Base-by-base conservation (phyloP, 176 grass and related monocot genomes). In the Saccharum spontaneum region DNA sequence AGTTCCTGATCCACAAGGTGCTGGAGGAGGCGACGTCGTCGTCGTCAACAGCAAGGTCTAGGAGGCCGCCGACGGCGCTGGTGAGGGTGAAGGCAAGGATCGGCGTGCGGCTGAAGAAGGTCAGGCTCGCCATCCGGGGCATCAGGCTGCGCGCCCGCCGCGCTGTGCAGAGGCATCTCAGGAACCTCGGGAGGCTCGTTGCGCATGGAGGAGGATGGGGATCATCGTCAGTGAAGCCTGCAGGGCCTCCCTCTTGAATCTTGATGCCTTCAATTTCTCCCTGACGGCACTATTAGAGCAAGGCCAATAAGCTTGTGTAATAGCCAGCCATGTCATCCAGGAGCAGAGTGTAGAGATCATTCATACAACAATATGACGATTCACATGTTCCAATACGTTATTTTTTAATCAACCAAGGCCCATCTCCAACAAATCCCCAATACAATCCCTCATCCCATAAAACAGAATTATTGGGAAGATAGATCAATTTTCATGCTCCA, bases 1-100 rank as follows among this genome's bases (percentile, higher is more conserved):
- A 86, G 85, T 87, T 89, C 82, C 76, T 97, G 84, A 94, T 97
- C 79, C 72, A 89, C 63, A 97, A 93, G 80, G 80, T 91, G 44
- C 77, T 97, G 34, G 81, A 91, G 39, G 74, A 77, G 45, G 71
- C 79, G 17, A 17, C 23, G 31, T 0, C 89, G 39, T 28, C 22
- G 40, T n/a, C 34, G 11, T 74, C 36, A 8, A 7, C 18, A 55
- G 0, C 0, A 1, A 66, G 77, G 73, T 23, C n/a, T 6, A 61
- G 22, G 8, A 16, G 70, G 70, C 22, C 39, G 39, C 67, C 79
- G 23, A 16, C 71, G 78, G 63, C 38, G 37, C 49, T 63, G 50
- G 41, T 77, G 54, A 73, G 67, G 40, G 70, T 75, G 31, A 43
- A 41, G 72, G 36, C 75, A 14, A 89, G 88, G 65, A 74, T 91